phyloP scores from a whole-genome alignment of 805 yeast species.

The Danielozyma ontarioensis region DNA sequence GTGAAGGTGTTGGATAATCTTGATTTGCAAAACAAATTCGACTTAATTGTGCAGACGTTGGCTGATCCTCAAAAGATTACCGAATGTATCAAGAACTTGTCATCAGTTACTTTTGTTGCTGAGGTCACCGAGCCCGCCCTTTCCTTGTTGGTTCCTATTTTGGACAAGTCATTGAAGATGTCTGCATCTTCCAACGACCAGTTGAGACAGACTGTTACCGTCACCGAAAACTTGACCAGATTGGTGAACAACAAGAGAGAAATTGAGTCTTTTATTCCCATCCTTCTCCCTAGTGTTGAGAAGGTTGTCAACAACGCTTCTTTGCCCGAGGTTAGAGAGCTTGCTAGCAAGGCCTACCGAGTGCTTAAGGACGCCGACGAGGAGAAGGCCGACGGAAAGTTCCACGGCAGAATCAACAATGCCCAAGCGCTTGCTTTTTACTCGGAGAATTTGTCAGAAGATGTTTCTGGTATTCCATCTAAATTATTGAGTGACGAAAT shows the following conservation, averaged over 20 bases:
- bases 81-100: conserved; percentile 78
- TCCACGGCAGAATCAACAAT: conserved; percentile 65
- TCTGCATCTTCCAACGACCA: conserved; percentile 92
- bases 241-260: conserved; percentile 91
- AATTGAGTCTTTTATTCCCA: conserved; percentile 82
- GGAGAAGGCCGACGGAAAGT: conserved; percentile 62
- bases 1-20: conserved; percentile 86
- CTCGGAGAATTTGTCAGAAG: conserved; percentile 12
- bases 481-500: conserved; percentile 31
- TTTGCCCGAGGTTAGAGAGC: conserved; percentile 91
- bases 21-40: conserved; percentile 83
- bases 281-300: conserved; percentile 84
- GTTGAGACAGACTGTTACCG: conserved; percentile 93
- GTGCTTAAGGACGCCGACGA: conserved; percentile 80
- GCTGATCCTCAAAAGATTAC: conserved; percentile 89
- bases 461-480: conserved; percentile 5
- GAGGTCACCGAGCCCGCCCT: conserved; percentile 97
- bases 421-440: conserved; percentile 49
- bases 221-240: conserved; percentile 91
- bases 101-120: conserved; percentile 95
- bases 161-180: conserved; percentile 81
- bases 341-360: conserved; percentile 78
- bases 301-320: conserved; percentile 88
- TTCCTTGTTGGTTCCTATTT: conserved; percentile 84
- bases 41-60: conserved; percentile 76